Evolutionary conservation across 148 eudicot species (phyloP).

Genomic region (Nepenthes gracilis): DNA sequence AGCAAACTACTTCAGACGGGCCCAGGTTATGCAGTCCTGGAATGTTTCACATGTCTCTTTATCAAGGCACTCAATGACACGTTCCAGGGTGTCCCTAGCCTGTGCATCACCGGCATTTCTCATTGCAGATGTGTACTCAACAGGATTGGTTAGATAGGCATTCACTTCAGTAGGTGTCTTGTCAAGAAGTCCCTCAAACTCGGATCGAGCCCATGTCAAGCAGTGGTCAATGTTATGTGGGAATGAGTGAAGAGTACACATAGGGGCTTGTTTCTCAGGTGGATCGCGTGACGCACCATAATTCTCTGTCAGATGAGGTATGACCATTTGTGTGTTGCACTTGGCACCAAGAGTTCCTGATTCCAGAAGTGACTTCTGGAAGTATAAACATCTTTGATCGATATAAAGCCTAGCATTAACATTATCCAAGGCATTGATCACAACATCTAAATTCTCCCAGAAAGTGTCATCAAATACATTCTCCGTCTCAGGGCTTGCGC

Average conservation of each 20-base stretch:
- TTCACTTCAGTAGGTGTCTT: constrained; percentile 72
- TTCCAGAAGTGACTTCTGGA: constrained; percentile 67
- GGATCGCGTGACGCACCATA: constrained; percentile 83
- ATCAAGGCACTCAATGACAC: constrained; percentile 59
- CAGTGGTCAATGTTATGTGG: constrained; percentile 84
- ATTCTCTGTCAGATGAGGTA: constrained; percentile 71
- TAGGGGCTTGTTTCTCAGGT: constrained; percentile 75
- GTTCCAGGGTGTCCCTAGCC: constrained; percentile 60
- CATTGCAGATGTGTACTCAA: constrained; percentile 52
- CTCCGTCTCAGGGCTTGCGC: constrained; percentile 67
- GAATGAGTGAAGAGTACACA: constrained; percentile 77
- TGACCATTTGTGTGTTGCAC: constrained; percentile 81
- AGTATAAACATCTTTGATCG: constrained; percentile 66
- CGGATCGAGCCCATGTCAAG: constrained; percentile 77
- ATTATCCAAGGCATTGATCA: constrained; percentile 64
- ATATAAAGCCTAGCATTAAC: constrained; percentile 72
- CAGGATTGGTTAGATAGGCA: constrained; percentile 46
- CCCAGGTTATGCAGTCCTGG: constrained; percentile 69
- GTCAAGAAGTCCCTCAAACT: constrained; percentile 68
- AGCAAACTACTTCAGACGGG: constrained; percentile 40
- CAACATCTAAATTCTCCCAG: constrained; percentile 59
- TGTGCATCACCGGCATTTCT: constrained; percentile 71
- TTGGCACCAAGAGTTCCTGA: constrained; percentile 72
- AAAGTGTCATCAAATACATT: constrained; percentile 62
- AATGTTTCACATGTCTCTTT: constrained; percentile 54